These are phyloP conservation scores for Tylopilus felleus DNA, from an alignment of 768 basidiomycete genomes.

Conservation along the genomic window DNA sequence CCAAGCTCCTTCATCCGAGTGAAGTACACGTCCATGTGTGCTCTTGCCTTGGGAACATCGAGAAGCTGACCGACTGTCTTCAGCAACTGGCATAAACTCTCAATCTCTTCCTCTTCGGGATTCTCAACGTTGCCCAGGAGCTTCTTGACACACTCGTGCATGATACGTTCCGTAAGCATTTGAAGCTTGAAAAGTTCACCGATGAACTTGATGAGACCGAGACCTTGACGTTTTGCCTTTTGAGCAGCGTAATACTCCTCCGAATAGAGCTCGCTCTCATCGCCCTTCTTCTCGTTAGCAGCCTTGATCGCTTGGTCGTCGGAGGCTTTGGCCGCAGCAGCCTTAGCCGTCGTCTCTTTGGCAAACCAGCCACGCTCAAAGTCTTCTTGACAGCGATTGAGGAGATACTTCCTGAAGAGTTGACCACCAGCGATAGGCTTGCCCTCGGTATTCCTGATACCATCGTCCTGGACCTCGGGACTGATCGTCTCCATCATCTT, in stretches of 20 bases:
- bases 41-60: slow-evolving; percentile 76
- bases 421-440: slow-evolving; percentile 91
- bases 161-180: slow-evolving; percentile 97
- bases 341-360: slow-evolving; percentile 82
- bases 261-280: slow-evolving; percentile 76
- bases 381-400: slow-evolving; percentile 96
- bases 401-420: slow-evolving; percentile 93
- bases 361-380: slow-evolving; percentile 95
- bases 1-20: slow-evolving; percentile 80
- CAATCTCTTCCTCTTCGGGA: slow-evolving; percentile 97
- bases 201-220: slow-evolving; percentile 97
- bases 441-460: slow-evolving; percentile 75
- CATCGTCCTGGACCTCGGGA: slow-evolving; percentile 82
- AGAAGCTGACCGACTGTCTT: slow-evolving; percentile 83
- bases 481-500: slow-evolving; percentile 96
- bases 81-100: slow-evolving; percentile 90
- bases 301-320: slow-evolving; percentile 80
- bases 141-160: slow-evolving; percentile 98
- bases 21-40: slow-evolving; percentile 93
- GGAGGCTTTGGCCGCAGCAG: slow-evolving; percentile 80
- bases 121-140: slow-evolving; percentile 89
- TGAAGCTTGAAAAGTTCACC: slow-evolving; percentile 99
- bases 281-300: slow-evolving; percentile 56
- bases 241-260: slow-evolving; percentile 96
- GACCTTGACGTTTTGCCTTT: slow-evolving; percentile 95